A percentile compares a stretch with the other conserved stretches of the same genome.
Evolutionary conservation across 768 basidiomycete genomes (phyloP).

Genomic region (Hysterangium stoloniferum): DNA sequence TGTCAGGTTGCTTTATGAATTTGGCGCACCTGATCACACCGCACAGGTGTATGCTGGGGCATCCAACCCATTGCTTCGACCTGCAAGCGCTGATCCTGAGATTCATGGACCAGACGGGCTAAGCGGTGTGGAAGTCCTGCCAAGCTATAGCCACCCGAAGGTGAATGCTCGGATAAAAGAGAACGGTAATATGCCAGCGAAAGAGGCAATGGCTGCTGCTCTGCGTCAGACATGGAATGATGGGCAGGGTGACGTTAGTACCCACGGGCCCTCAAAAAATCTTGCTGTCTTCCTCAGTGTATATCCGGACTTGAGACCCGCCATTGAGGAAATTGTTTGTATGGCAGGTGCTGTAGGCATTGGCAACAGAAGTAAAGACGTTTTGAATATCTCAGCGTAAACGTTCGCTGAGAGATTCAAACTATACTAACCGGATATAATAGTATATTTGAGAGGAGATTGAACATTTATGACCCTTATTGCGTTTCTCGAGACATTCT

Average conservation of each 20-base stretch:
- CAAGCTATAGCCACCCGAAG: slow-evolving; percentile 36
- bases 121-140: slow-evolving; percentile 76
- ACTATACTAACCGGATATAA: no score
- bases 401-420: no score
- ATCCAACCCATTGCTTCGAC: slow-evolving; percentile 55
- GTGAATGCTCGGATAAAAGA: slow-evolving; percentile 45
- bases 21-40: slow-evolving; percentile 46
- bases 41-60: slow-evolving; percentile 67
- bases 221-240: slow-evolving; percentile 49
- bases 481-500: no score
- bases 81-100: slow-evolving; percentile 55
- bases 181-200: slow-evolving; percentile 40
- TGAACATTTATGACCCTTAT: no score
- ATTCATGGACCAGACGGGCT: slow-evolving; percentile 83
- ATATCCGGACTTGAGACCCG: slow-evolving; percentile 42
- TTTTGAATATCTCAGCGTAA: no score
- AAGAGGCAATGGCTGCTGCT: slow-evolving; percentile 60
- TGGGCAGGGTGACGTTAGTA: slow-evolving; percentile 55
- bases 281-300: slow-evolving; percentile 30
- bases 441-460: no score
- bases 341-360: slow-evolving; percentile 91
- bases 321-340: slow-evolving; percentile 65
- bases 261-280: slow-evolving; percentile 78
- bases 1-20: slow-evolving; percentile 69
- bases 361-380: slow-evolving; percentile 76